Base-by-base conservation (phyloP, 768 basidiomycete species). In the Boletus pseudo-olivaceus region DNA sequence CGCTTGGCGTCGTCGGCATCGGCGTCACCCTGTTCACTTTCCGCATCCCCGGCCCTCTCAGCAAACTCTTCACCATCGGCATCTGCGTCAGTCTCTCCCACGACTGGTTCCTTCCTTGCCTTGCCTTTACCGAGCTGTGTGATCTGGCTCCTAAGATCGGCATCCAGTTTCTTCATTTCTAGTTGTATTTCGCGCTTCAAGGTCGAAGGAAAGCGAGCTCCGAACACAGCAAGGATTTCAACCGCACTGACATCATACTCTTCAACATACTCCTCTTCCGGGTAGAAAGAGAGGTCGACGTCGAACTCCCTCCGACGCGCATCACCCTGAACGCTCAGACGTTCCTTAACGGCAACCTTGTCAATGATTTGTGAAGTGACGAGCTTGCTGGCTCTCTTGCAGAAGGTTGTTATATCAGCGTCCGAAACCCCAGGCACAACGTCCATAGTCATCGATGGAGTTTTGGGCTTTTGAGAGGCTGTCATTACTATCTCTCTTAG, bases 401-500 rank as follows among this genome's bases (percentile, higher is more conserved):
- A 92, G 76, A 98, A 98, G 9, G 74, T 65, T 49, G 83, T 82
- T 55, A 92, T 74, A 45, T 88, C 82, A 19, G 78, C 72, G 20
- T 75, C 71, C 5, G 81, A 60, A 27, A 82, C 73, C 27, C 76
- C 80, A 0, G 76, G 71, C 10, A 80, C 78, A 39, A 94, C 78
- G 42, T 79, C 81, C 77, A 98, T 88, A 32, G 78, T 85, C 97
- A 99, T 99, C 6, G 93, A 98, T 7, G 97, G 97, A 2, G 97
- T 99, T 70, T 93, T 96, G 47, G 95, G 96, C 60, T 93, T 89
- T 62, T 83, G 83, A 6, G 96, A 95, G 7, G 97, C 97, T 0
- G 96, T 98, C 95, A 98, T 98, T 62, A 99, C 92, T 65, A 99
- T 97, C 75, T 99, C 97, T 70, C 96, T 87, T 7, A 99, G 78